These are phyloP conservation scores for Monosporozyma servazzii DNA, from an alignment of 805 yeast species.

Conservation along the genomic window DNA sequence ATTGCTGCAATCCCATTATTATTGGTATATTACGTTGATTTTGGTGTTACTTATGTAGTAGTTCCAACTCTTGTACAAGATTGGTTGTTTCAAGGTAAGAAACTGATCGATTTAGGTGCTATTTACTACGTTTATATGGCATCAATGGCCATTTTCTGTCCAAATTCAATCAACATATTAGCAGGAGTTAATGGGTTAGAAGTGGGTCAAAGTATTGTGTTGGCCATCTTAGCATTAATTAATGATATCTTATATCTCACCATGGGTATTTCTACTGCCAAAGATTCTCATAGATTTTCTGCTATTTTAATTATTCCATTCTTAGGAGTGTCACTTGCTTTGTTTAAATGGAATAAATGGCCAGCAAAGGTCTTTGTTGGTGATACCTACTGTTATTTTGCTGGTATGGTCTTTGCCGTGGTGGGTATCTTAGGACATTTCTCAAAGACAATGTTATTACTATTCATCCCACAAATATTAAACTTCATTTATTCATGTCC, in stretches of 20 bases:
- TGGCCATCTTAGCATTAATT: slow-evolving; percentile 58
- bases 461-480: slow-evolving; percentile 84
- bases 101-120: slow-evolving; percentile 59
- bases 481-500: slow-evolving; percentile 90
- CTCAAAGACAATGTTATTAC: slow-evolving; percentile 79
- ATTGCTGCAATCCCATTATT: slow-evolving; percentile 87
- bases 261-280: slow-evolving; percentile 46
- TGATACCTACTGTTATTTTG: slow-evolving; percentile 94
- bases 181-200: slow-evolving; percentile 97
- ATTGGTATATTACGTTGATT: slow-evolving; percentile 86
- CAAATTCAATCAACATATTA: slow-evolving; percentile 88
- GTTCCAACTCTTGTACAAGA: slow-evolving; percentile 60
- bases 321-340: slow-evolving; percentile 70
- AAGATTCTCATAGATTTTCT: slow-evolving; percentile 75
- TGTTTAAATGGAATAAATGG: slow-evolving; percentile 75
- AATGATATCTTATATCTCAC: slow-evolving; percentile 70
- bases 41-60: slow-evolving; percentile 80
- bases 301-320: slow-evolving; percentile 76
- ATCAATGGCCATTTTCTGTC: slow-evolving; percentile 83
- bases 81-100: slow-evolving; percentile 28
- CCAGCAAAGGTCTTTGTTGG: slow-evolving; percentile 95
- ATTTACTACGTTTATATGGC: slow-evolving; percentile 87
- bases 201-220: slow-evolving; percentile 84
- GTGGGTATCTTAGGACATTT: slow-evolving; percentile 95
- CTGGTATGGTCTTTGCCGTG: slow-evolving; percentile 98